These are phyloP conservation scores for Pestalotiopsis sp. DNA, from an alignment of 2,329 filamentous ascomycete species.

Conservation along the genomic window DNA sequence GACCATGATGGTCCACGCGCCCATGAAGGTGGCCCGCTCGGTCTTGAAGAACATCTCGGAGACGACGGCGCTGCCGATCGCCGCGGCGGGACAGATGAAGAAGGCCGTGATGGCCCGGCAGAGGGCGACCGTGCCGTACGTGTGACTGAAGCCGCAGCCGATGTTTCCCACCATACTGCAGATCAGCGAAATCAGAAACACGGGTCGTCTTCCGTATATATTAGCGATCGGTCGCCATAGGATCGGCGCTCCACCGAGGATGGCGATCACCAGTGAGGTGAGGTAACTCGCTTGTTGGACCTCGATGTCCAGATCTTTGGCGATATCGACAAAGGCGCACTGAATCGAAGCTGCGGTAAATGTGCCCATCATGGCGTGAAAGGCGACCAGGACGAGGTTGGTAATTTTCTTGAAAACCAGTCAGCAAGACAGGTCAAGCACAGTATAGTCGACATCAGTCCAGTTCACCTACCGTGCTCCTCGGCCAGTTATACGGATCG, in stretches of 20 bases:
- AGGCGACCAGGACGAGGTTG: constrained; percentile 56
- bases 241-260: constrained; percentile 54
- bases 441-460: background rate
- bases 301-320: constrained; percentile 47
- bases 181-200: constrained; percentile 53
- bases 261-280: constrained; percentile 55
- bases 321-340: constrained; percentile 54
- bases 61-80: constrained; percentile 59
- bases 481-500: constrained; percentile 59
- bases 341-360: constrained; percentile 57
- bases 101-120: constrained; percentile 56
- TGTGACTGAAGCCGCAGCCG: constrained; percentile 52
- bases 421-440: background rate
- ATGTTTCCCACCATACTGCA: constrained; percentile 51
- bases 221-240: constrained; percentile 59
- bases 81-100: constrained; percentile 56
- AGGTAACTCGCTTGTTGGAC: constrained; percentile 54
- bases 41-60: constrained; percentile 59
- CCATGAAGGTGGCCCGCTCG: constrained; percentile 56
- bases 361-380: constrained; percentile 58
- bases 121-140: constrained; percentile 49
- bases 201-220: constrained; percentile 53
- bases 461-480: constrained; percentile 41
- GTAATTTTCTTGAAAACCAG: constrained; percentile 43
- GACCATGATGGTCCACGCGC: constrained; percentile 51